phyloP scores from a whole-genome alignment of 768 basidiomycete species.

The Jaapia argillacea region DNA sequence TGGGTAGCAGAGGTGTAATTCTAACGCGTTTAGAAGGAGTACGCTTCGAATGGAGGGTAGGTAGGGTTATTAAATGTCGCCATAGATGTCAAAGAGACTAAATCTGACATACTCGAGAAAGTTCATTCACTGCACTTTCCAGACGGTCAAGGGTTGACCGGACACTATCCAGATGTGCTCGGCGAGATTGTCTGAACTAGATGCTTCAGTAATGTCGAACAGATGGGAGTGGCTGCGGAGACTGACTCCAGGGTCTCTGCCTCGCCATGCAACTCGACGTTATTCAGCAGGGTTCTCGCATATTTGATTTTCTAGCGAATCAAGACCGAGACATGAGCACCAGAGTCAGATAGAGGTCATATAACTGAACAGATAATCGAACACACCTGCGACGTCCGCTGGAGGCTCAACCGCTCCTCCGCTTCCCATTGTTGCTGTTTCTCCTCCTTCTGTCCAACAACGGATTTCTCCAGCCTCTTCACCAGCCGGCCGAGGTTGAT shows the following conservation, averaged over 20 bases:
- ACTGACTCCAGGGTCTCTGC: too few relatives aligned
- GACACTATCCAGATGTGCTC: too few relatives aligned
- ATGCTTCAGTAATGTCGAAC: too few relatives aligned
- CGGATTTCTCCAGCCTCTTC: conserved; percentile 46
- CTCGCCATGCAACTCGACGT: conserved; percentile 48
- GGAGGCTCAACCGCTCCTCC: conserved; percentile 45
- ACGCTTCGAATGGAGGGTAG: too few relatives aligned
- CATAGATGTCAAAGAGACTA: background rate
- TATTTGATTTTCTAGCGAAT: conserved; percentile 35
- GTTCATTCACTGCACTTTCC: background rate
- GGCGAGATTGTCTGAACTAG: too few relatives aligned
- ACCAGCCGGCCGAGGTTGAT: conserved; percentile 60
- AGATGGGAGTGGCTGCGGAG: too few relatives aligned
- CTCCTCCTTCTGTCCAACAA: conserved; percentile 20
- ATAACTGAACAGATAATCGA: background rate
- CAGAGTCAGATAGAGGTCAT: background rate
- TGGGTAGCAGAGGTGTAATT: conserved; percentile 3
- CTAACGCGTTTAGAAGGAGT: conserved; percentile 6
- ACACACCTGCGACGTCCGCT: conserved; percentile 46
- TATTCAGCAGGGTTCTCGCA: conserved; percentile 45
- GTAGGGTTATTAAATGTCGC: too few relatives aligned
- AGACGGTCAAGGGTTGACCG: too few relatives aligned
- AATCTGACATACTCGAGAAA: background rate
- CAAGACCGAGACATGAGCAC: conserved; percentile 19
- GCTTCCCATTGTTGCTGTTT: conserved; percentile 28